Percentiles rank a stretch among this genome's conserved stretches.
These are phyloP conservation scores for Sporormia fimetaria DNA, from an alignment of 495 filamentous ascomycete genomes.

Conservation along the genomic window DNA sequence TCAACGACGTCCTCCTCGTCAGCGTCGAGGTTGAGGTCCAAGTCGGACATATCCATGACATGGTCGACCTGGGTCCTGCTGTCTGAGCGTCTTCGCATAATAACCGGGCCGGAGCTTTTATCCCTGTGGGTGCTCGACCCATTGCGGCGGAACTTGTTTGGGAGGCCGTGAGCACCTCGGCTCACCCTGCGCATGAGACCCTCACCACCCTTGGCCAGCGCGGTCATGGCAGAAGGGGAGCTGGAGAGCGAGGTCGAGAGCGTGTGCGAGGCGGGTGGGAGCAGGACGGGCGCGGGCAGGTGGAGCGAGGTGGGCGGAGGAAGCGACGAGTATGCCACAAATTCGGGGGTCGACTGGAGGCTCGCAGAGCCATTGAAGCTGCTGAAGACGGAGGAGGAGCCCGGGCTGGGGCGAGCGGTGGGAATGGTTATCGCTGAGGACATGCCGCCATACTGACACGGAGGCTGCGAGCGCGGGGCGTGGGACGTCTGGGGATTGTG, in stretches of 20 bases:
- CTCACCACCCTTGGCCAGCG: conserved; percentile 42
- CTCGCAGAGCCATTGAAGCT: conserved; percentile 18
- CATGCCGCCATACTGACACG: conserved; percentile 5
- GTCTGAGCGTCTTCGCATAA: conserved; percentile 76
- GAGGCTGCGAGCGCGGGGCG: no score
- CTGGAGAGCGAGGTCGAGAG: conserved; percentile 6
- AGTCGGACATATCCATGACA: conserved; percentile 34
- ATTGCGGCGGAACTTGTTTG: conserved; percentile 56
- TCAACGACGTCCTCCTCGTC: conserved; percentile 52
- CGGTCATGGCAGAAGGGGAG: conserved; percentile 33
- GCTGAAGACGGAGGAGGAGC: conserved; percentile 7
- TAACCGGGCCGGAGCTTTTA: conserved; percentile 75
- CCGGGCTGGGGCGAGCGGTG: conserved; percentile 16
- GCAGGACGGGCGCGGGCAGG: conserved; percentile 16
- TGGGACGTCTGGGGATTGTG: conserved; percentile 4
- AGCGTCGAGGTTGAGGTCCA: conserved; percentile 45
- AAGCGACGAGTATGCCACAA: conserved; percentile 9
- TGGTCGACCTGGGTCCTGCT: conserved; percentile 58
- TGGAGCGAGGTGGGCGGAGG: conserved; percentile 3
- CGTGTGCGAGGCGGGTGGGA: no score
- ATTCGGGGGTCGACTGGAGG: conserved; percentile 25
- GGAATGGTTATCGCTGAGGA: conserved; percentile 19
- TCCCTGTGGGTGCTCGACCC: conserved; percentile 63
- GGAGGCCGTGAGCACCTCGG: conserved; percentile 51
- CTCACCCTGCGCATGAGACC: conserved; percentile 57